These are phyloP conservation scores for Solanum ahanhuiri DNA, from an alignment of 257 asterid species.

Conservation along the genomic window DNA sequence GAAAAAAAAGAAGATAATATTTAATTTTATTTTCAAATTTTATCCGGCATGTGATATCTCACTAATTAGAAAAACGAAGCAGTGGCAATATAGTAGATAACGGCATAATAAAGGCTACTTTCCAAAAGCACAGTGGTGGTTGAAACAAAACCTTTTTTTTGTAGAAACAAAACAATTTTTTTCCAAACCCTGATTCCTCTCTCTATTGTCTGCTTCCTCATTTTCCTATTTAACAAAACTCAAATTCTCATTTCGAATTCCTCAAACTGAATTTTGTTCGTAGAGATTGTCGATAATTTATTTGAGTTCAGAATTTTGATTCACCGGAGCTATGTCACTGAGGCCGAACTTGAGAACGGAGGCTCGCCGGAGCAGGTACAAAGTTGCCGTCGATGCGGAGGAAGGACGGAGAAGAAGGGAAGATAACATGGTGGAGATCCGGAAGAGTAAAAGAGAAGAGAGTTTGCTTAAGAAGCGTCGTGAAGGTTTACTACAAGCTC, in stretches of 20 bases:
- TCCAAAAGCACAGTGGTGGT: not conserved
- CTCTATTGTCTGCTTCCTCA: not conserved
- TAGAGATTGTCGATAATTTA: not conserved
- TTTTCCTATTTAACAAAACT: not conserved
- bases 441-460: constrained; percentile 85
- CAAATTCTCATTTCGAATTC: not conserved
- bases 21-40: too few relatives aligned
- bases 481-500: constrained; percentile 53
- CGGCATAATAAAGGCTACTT: not conserved
- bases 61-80: not conserved
- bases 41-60: too few relatives aligned
- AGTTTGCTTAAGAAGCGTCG: constrained; percentile 82
- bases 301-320: constrained; percentile 12
- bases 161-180: not conserved
- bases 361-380: constrained; percentile 89
- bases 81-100: not conserved
- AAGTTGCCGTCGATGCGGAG: constrained; percentile 95
- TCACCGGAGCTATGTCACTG: constrained; percentile 53
- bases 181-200: not conserved
- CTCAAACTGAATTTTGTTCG: not conserved
- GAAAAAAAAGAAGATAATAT: too few relatives aligned
- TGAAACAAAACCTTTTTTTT: not conserved
- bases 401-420: constrained; percentile 92
- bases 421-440: constrained; percentile 95
- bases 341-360: constrained; percentile 81